Percentiles rank a stretch among this genome's conserved stretches.
These are phyloP conservation scores for Arthroderma sp. DNA, from an alignment of 2,329 filamentous ascomycete species.

Conservation along the genomic window DNA sequence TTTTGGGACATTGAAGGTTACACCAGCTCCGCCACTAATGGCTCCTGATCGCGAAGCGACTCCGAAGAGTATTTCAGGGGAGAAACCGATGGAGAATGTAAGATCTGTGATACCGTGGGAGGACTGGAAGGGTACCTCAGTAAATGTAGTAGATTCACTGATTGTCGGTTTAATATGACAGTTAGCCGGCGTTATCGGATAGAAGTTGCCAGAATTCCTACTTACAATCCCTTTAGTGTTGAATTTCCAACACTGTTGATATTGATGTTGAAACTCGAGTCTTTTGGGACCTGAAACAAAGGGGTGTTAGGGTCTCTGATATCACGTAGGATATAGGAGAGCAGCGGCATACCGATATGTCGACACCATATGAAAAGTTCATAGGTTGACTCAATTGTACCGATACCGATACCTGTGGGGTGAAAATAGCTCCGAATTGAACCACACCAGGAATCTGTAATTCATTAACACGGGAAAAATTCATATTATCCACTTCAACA, in stretches of 20 bases:
- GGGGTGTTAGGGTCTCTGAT: not conserved
- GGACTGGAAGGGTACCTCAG: constrained; percentile 16
- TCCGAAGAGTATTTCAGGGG: constrained; percentile 16
- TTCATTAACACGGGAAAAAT: not conserved
- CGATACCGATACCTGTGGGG: constrained; percentile 11
- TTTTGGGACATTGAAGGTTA: constrained; percentile 17
- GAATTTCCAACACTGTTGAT: not conserved
- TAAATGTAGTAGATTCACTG: constrained; percentile 14
- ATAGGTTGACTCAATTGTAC: constrained; percentile 11
- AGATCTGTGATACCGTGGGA: constrained; percentile 8
- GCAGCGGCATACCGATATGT: constrained; percentile 12
- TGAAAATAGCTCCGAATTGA: constrained; percentile 15
- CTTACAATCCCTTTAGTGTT: not conserved
- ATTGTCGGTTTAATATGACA: not conserved
- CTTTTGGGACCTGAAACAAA: not conserved
- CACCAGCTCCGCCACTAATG: constrained; percentile 17
- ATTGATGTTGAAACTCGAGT: not conserved
- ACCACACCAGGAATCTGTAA: constrained; percentile 17
- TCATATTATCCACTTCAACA: not conserved
- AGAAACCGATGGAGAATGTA: constrained; percentile 13
- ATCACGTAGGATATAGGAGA: not conserved
- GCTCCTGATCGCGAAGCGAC: constrained; percentile 9
- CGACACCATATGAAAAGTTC: constrained; percentile 17
- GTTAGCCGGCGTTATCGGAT: not conserved
- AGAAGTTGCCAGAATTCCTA: not conserved